Conservation (phyloP, 2,329 filamentous ascomycete species). For the Geosmithia flava region DNA sequence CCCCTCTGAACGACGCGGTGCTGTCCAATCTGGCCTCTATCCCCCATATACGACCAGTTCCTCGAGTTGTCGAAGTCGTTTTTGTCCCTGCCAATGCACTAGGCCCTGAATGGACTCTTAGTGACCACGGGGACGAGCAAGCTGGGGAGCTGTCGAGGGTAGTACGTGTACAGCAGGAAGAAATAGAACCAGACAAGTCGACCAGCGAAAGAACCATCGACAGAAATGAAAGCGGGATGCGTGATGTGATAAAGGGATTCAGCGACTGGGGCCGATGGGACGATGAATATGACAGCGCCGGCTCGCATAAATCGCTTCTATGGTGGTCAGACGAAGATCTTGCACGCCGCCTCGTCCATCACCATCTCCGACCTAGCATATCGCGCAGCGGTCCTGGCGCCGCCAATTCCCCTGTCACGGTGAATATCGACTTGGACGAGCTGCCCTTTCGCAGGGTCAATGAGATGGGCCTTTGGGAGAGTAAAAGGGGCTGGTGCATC, state of each 20-base stretch:
- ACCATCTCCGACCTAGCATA: conserved; percentile 23
- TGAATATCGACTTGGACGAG: conserved; percentile 30
- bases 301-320: conserved; percentile 8
- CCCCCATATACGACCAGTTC: conserved; percentile 15
- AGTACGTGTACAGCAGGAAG: conserved; percentile 9
- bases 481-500: conserved; percentile 34
- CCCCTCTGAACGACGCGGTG: conserved; percentile 25
- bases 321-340: conserved; percentile 36
- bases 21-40: conserved; percentile 22
- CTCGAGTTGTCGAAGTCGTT: conserved; percentile 25
- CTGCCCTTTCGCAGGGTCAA: conserved; percentile 39
- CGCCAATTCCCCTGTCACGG: conserved; percentile 8
- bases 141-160: conserved; percentile 18
- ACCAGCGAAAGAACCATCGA: background rate
- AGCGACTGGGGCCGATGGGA: conserved; percentile 33
- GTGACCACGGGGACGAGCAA: conserved; percentile 15
- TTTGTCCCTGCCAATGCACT: conserved; percentile 31
- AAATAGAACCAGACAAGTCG: conserved; percentile 2
- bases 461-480: conserved; percentile 38
- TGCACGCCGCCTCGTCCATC: conserved; percentile 29
- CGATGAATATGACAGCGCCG: conserved; percentile 7
- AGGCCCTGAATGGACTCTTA: conserved; percentile 19
- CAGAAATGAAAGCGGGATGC: background rate
- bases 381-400: conserved; percentile 1
- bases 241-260: conserved; percentile 16